Percentiles rank a stretch among this genome's conserved stretches.
Evolutionary conservation across 164 flowering plant species (phyloP).

Genomic region (Umbellularia californica): DNA sequence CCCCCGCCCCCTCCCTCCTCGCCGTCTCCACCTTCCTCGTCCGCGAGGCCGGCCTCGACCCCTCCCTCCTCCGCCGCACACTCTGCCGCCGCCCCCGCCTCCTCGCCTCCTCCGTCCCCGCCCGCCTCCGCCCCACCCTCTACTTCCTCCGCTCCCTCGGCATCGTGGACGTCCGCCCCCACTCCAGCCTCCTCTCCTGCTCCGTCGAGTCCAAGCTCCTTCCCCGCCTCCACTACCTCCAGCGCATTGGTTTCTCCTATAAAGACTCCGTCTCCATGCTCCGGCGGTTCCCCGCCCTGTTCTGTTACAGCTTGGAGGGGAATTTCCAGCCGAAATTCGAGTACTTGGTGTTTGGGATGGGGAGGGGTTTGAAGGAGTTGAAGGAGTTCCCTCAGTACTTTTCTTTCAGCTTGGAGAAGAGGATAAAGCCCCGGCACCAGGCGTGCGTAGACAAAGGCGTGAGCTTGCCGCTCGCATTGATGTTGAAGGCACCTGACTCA

Average conservation of each 20-base stretch:
- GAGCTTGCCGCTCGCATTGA: constrained; percentile 52
- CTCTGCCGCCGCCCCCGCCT: constrained; percentile 39
- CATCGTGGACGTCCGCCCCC: constrained; percentile 42
- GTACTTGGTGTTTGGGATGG: constrained; percentile 81
- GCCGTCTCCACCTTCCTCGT: constrained; percentile 77
- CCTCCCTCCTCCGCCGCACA: constrained; percentile 16
- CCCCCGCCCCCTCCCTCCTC: constrained; percentile 24
- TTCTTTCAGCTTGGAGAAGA: constrained; percentile 81
- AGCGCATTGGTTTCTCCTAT: constrained; percentile 55
- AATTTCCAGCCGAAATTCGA: constrained; percentile 75
- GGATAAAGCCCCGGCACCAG: constrained; percentile 80
- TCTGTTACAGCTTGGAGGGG: constrained; percentile 64
- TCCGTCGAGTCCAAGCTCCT: constrained; percentile 74
- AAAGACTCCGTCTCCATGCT: constrained; percentile 58
- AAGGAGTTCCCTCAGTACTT: constrained; percentile 89
- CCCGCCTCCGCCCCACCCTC: constrained; percentile 74
- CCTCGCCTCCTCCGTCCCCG: constrained; percentile 55
- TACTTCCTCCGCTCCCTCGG: constrained; percentile 87
- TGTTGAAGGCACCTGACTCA: constrained; percentile 53
- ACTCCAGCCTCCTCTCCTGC: constrained; percentile 64
- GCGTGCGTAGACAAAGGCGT: constrained; percentile 65
- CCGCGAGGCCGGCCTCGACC: constrained; percentile 62
- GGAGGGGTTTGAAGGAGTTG: constrained; percentile 80
- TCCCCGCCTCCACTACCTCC: constrained; percentile 69
- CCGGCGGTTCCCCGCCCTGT: constrained; percentile 69